Conservation (phyloP, 108 stramenopile species). For the Seminavis robusta region DNA sequence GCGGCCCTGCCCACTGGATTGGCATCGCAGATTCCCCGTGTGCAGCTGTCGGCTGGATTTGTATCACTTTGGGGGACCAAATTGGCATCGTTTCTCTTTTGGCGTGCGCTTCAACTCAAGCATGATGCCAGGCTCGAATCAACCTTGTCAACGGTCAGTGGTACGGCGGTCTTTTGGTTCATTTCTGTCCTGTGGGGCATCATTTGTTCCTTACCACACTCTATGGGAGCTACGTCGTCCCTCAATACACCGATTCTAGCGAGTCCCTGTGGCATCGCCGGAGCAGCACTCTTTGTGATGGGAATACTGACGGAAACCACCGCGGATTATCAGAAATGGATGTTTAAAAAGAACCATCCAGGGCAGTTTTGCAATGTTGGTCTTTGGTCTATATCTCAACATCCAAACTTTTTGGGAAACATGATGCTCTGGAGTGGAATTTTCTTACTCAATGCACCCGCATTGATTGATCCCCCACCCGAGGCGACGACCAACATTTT, state of each 20-base stretch:
- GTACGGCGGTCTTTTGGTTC: slow-evolving; percentile 69
- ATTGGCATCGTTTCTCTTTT: slow-evolving; percentile 70
- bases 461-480: slow-evolving; percentile 25
- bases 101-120: slow-evolving; percentile 45
- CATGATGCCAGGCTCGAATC: slow-evolving; percentile 57
- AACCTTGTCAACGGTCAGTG: slow-evolving; percentile 34
- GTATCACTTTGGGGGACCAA: slow-evolving; percentile 60
- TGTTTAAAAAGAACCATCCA: slow-evolving; percentile 55
- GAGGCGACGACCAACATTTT: background rate
- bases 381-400: slow-evolving; percentile 73
- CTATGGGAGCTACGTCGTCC: slow-evolving; percentile 49
- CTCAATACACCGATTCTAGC: slow-evolving; percentile 1
- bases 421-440: slow-evolving; percentile 72
- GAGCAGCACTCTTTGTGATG: slow-evolving; percentile 39
- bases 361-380: slow-evolving; percentile 71
- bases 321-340: slow-evolving; percentile 79
- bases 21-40: slow-evolving; percentile 4
- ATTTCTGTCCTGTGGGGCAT: slow-evolving; percentile 68
- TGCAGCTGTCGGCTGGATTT: slow-evolving; percentile 34
- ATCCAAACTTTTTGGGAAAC: slow-evolving; percentile 85
- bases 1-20: slow-evolving; percentile 28
- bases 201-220: slow-evolving; percentile 61
- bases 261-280: slow-evolving; percentile 25
- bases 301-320: slow-evolving; percentile 70
- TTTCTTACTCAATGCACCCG: slow-evolving; percentile 61